Evolutionary conservation across 2,329 filamentous ascomycete genomes (phyloP).

Genomic region (Penicillium polonicum): DNA sequence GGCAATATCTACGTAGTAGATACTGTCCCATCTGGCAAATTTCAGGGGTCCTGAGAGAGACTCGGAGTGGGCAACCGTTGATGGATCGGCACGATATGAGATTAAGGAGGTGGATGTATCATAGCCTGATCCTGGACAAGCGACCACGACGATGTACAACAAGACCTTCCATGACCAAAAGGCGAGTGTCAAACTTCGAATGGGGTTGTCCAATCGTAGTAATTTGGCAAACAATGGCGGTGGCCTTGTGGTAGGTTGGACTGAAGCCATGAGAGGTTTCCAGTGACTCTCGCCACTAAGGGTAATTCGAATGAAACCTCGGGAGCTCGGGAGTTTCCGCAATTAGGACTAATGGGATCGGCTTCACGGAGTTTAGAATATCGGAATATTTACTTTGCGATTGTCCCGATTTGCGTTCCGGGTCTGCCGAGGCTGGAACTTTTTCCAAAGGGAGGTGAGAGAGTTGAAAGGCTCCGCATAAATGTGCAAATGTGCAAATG

Average conservation of each 20-base stretch:
- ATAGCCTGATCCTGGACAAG: conserved; percentile 60
- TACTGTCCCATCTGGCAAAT: conserved; percentile 61
- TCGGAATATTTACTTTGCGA: background rate
- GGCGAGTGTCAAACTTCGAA: conserved; percentile 36
- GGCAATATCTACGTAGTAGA: conserved; percentile 59
- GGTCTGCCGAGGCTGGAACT: background rate
- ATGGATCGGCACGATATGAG: conserved; percentile 21
- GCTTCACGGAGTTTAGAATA: background rate
- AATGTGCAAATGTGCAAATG: no score
- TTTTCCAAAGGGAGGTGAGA: background rate
- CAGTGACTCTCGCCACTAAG: background rate
- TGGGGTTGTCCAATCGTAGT: conserved; percentile 30
- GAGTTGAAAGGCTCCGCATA: background rate
- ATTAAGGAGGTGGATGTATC: conserved; percentile 61
- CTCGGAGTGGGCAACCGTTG: conserved; percentile 4
- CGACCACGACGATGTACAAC: conserved; percentile 49
- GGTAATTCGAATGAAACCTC: background rate
- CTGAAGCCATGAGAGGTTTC: conserved; percentile 12
- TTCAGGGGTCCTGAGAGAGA: conserved; percentile 38
- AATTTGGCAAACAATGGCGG: conserved; percentile 17
- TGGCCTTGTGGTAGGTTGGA: conserved; percentile 12
- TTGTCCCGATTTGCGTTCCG: background rate
- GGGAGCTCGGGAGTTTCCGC: background rate
- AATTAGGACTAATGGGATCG: background rate
- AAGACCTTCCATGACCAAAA: conserved; percentile 59